Evolutionary conservation across 2,329 filamentous ascomycete species (phyloP).

Genomic region (Sphaerulina musiva): DNA sequence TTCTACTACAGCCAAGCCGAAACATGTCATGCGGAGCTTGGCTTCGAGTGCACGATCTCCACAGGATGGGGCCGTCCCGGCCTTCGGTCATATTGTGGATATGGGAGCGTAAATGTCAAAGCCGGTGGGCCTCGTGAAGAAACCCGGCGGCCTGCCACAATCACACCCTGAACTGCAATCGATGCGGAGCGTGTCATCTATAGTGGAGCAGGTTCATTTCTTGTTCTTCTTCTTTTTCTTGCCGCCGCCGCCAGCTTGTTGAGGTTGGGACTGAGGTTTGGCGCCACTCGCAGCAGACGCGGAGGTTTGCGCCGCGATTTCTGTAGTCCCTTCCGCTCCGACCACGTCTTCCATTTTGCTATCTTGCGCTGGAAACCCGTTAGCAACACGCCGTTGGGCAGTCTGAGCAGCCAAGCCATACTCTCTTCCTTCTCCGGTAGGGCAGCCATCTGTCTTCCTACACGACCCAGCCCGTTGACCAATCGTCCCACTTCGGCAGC

Average conservation of each 20-base stretch:
- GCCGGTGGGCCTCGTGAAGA: not conserved
- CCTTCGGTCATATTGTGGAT: constrained; percentile 19
- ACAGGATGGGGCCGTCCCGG: constrained; percentile 1
- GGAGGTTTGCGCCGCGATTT: constrained; percentile 9
- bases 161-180: not conserved
- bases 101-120: constrained; percentile 7
- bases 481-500: constrained; percentile 82
- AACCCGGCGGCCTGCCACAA: not conserved
- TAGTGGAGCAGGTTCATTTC: constrained; percentile 33
- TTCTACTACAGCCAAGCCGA: not conserved
- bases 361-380: constrained; percentile 22
- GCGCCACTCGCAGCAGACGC: constrained; percentile 13
- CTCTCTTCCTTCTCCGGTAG: constrained; percentile 40
- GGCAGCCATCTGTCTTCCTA: constrained; percentile 60
- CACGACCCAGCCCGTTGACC: constrained; percentile 65
- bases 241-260: constrained; percentile 26
- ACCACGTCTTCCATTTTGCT: constrained; percentile 30
- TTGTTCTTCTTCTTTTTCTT: constrained; percentile 44
- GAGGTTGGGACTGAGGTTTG: constrained; percentile 10
- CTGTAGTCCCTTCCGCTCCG: constrained; percentile 24
- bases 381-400: not conserved
- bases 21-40: not conserved
- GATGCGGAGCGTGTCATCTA: not conserved
- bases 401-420: constrained; percentile 10
- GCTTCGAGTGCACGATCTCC: not conserved